phyloP scores from a whole-genome alignment of 495 filamentous ascomycete genomes.

The Aspergillus olivimuriae region DNA sequence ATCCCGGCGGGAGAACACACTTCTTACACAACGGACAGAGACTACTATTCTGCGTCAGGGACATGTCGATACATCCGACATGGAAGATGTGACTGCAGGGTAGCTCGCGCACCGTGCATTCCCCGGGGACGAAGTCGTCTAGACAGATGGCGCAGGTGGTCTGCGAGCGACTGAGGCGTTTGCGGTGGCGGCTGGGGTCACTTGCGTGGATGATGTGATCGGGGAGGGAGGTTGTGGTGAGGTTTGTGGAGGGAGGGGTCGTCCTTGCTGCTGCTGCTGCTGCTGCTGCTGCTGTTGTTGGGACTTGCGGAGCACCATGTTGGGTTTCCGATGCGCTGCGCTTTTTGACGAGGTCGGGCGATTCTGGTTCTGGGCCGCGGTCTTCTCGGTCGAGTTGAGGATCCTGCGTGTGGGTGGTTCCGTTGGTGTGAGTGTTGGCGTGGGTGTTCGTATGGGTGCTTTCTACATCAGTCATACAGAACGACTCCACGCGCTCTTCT shows the following conservation, averaged over 20 bases:
- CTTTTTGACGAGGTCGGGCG: background rate
- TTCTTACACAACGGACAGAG: constrained; percentile 87
- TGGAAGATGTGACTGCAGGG: constrained; percentile 91
- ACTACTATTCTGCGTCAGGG: constrained; percentile 62
- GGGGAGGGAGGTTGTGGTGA: no score
- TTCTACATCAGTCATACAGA: no score
- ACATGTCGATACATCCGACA: constrained; percentile 78
- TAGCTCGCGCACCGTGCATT: constrained; percentile 71
- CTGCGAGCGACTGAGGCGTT: constrained; percentile 27
- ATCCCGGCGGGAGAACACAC: constrained; percentile 60
- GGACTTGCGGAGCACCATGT: background rate
- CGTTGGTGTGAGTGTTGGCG: background rate
- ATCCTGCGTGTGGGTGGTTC: no score
- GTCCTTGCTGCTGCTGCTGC: no score
- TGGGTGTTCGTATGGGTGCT: background rate
- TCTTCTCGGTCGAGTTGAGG: no score
- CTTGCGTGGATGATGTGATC: background rate
- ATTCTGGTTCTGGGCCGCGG: no score
- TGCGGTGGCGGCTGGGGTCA: constrained; percentile 1
- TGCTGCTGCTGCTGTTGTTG: background rate
- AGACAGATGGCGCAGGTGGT: constrained; percentile 81
- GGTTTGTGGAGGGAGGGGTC: no score
- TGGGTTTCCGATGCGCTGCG: background rate
- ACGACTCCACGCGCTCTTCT: background rate
- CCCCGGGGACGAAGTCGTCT: constrained; percentile 63